Evolutionary conservation across 192 early-diverging fungal genomes (phyloP), one percentile per base, ranked within the genome.

Genomic region (Backusella sp.): DNA sequence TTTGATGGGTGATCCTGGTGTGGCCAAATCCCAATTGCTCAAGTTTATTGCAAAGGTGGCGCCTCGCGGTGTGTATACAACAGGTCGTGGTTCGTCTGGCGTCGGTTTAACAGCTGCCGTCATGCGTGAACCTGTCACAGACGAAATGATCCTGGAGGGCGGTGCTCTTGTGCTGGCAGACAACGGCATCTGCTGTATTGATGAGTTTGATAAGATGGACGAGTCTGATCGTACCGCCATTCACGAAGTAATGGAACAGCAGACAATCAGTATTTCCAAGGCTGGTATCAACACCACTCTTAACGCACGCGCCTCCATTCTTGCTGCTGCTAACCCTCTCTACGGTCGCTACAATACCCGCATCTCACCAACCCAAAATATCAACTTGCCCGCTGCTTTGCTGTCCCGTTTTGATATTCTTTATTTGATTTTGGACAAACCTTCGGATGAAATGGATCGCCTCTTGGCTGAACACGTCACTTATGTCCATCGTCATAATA

Each of bases 181-280:
- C 86, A 96, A 97, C 79, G 98, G 98, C 76, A 93, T 99, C 79
- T 97, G 96, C 80, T 97, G 96, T 80, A 99, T 99, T 81, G 98
- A 99, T 85, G 98, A 99, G 86, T 99, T 99, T 80, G 98, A 99
- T 84, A 99, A 99, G 83, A 99, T 99, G 97, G 95, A 97, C 75
- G 98, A 99, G 75, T 85, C 85, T 9, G 96, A 98, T 85, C 89
- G 97, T 72, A 96, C 97, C 8, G 97, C 97, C 30, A 97, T 99
- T 80, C 98, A 98, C 80, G 98, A 99, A 85, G 98, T 98, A 12
- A 99, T 99, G 98, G 98, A 99, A 91, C 98, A 99, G 79, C 98
- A 99, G 86, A 99, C 97, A 3, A 97, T 99, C 79, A 94, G 92
- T 74, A 97, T 99, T 68, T 91, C 91, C 80, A 99, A 99, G 86